phyloP scores from a whole-genome alignment of 2,329 filamentous ascomycete species.

The Alternaria longipes region DNA sequence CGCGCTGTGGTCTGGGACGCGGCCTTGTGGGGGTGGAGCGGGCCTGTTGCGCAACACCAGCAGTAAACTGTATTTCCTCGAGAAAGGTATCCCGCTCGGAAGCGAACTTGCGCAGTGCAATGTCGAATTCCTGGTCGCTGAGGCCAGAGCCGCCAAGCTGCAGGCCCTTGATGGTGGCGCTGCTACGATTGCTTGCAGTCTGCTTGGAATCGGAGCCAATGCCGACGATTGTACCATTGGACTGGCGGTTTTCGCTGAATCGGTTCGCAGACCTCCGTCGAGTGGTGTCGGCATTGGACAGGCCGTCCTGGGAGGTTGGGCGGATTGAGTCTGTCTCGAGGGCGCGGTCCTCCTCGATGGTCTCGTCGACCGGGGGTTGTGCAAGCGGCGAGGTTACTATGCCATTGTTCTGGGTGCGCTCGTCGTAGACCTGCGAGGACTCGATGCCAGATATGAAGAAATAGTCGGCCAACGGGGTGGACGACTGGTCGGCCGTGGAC shows the following conservation, averaged over 20 bases:
- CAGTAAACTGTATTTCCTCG: constrained; percentile 88
- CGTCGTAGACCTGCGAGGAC: constrained; percentile 61
- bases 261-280: constrained; percentile 49
- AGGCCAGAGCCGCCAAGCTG: constrained; percentile 55
- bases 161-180: constrained; percentile 66
- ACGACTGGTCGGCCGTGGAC: constrained; percentile 54
- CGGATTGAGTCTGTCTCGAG: constrained; percentile 62
- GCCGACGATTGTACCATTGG: constrained; percentile 60
- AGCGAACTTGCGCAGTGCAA: constrained; percentile 91
- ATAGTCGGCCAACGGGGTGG: constrained; percentile 69
- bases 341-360: constrained; percentile 68
- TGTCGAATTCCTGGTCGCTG: constrained; percentile 89
- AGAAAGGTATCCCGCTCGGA: constrained; percentile 94
- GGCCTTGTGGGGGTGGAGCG: constrained; percentile 68
- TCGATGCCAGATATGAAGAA: constrained; percentile 70
- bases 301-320: constrained; percentile 56
- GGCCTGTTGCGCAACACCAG: constrained; percentile 69
- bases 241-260: constrained; percentile 60
- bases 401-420: constrained; percentile 47
- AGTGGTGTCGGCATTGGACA: constrained; percentile 50
- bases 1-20: constrained; percentile 81
- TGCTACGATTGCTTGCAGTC: constrained; percentile 70
- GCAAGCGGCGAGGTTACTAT: constrained; percentile 43
- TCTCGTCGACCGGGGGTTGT: constrained; percentile 59
- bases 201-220: constrained; percentile 56